Conservation (phyloP, 805 yeast species). For the Tetrapisispora fleetii region DNA sequence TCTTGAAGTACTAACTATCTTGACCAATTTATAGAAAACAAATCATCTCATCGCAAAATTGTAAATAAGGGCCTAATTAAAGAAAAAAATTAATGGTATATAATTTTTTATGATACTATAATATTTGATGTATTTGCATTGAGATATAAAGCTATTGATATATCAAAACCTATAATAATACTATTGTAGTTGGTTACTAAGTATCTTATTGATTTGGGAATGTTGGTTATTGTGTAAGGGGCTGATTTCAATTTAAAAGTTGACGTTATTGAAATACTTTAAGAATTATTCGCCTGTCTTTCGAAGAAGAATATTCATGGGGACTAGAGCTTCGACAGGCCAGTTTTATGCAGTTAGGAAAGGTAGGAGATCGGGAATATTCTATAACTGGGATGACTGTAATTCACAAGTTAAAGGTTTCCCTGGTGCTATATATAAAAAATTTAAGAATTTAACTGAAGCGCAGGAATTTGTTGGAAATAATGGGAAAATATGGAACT, state of each 20-base stretch:
- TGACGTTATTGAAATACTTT: background rate
- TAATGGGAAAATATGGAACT: background rate
- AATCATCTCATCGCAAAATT: background rate
- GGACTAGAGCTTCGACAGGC: background rate
- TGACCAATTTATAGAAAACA: background rate
- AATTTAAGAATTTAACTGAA: conserved; percentile 38
- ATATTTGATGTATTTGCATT: too few relatives aligned
- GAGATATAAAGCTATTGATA: too few relatives aligned
- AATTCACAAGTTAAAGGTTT: conserved; percentile 45
- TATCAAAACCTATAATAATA: too few relatives aligned
- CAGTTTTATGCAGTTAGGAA: conserved; percentile 45
- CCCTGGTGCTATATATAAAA: conserved; percentile 46
- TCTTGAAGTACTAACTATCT: background rate
- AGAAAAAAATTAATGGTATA: too few relatives aligned
- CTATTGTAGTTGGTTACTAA: too few relatives aligned
- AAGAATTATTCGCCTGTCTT: background rate
- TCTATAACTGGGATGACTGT: conserved; percentile 48
- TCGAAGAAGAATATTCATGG: background rate
- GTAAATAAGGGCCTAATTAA: background rate
- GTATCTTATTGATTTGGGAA: too few relatives aligned
- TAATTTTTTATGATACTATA: too few relatives aligned
- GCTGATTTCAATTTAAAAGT: background rate
- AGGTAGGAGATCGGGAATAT: conserved; percentile 52
- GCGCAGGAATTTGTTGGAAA: conserved; percentile 36
- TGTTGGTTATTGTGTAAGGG: background rate